phyloP scores from a whole-genome alignment of 495 filamentous ascomycete species.

The Aspergillus steynii region DNA sequence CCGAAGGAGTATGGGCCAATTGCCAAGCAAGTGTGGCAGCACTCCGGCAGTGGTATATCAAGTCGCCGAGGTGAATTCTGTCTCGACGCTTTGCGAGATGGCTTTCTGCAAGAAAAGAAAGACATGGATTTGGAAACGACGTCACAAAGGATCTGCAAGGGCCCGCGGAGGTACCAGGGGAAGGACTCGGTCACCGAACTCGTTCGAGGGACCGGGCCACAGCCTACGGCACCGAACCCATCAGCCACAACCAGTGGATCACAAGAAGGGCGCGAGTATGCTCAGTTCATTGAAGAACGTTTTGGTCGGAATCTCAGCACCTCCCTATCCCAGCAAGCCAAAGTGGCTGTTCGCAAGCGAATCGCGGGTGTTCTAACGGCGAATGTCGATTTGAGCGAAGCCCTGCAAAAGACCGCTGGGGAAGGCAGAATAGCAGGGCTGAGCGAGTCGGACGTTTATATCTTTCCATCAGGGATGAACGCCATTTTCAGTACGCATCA shows the following conservation, averaged over 20 bases:
- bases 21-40: constrained; percentile 94
- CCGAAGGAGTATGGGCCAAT: constrained; percentile 61
- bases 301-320: constrained; percentile 89
- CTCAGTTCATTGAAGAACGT: constrained; percentile 87
- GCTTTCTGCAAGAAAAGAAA: constrained; percentile 58
- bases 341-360: constrained; percentile 77
- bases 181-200: constrained; percentile 43
- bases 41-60: constrained; percentile 91
- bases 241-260: constrained; percentile 17
- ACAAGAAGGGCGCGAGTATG: constrained; percentile 63
- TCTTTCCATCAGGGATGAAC: constrained; percentile 90
- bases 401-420: constrained; percentile 48
- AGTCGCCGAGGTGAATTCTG: constrained; percentile 92
- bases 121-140: constrained; percentile 26
- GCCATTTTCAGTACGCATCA: constrained; percentile 89
- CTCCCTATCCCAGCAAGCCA: constrained; percentile 75
- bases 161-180: constrained; percentile 72
- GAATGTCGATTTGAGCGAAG: constrained; percentile 67
- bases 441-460: constrained; percentile 83
- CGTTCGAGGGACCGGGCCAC: constrained; percentile 18
- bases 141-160: constrained; percentile 55
- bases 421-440: constrained; percentile 64
- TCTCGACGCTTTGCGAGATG: constrained; percentile 68
- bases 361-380: constrained; percentile 85
- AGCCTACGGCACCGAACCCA: constrained; percentile 6